phyloP scores from a whole-genome alignment of 2,329 filamentous ascomycete genomes.

The Stemphylium beticola region DNA sequence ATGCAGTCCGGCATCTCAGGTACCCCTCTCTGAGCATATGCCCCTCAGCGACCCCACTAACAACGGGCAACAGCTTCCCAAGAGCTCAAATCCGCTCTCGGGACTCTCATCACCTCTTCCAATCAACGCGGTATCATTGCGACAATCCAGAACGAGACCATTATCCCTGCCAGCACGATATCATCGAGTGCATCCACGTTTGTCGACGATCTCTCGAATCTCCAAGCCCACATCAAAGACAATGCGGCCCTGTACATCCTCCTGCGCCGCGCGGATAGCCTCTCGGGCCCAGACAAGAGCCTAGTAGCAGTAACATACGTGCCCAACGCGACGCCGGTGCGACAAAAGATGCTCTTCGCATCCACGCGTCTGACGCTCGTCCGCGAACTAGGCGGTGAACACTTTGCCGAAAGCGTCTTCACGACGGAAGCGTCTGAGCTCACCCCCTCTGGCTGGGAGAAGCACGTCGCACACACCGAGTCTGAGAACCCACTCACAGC shows the following conservation, averaged over 20 bases:
- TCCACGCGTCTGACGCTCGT: slow-evolving; percentile 76
- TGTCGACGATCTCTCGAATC: slow-evolving; percentile 65
- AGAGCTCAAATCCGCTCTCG: slow-evolving; percentile 78
- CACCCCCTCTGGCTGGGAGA: slow-evolving; percentile 71
- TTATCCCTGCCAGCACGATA: slow-evolving; percentile 66
- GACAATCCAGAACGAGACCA: slow-evolving; percentile 70
- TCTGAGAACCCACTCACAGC: slow-evolving; percentile 74
- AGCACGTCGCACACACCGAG: slow-evolving; percentile 71
- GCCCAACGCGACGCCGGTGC: slow-evolving; percentile 77
- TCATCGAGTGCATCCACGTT: slow-evolving; percentile 62
- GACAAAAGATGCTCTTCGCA: slow-evolving; percentile 87
- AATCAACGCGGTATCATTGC: slow-evolving; percentile 73
- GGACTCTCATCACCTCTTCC: slow-evolving; percentile 66
- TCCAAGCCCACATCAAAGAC: slow-evolving; percentile 68
- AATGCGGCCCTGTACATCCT: slow-evolving; percentile 76
- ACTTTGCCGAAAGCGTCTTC: slow-evolving; percentile 79
- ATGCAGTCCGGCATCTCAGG: slow-evolving; percentile 85
- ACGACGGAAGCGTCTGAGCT: slow-evolving; percentile 73
- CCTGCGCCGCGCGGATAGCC: slow-evolving; percentile 68
- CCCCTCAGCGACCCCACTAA: slow-evolving; percentile 18
- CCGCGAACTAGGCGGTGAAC: slow-evolving; percentile 77
- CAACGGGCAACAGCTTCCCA: slow-evolving; percentile 63
- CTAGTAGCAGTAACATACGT: slow-evolving; percentile 78
- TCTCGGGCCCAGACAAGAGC: slow-evolving; percentile 46
- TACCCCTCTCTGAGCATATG: slow-evolving; percentile 41